Percentiles rank a stretch among this genome's conserved stretches.
phyloP scores from a whole-genome alignment of 495 filamentous ascomycete genomes.

The Penicillium bovifimosum region DNA sequence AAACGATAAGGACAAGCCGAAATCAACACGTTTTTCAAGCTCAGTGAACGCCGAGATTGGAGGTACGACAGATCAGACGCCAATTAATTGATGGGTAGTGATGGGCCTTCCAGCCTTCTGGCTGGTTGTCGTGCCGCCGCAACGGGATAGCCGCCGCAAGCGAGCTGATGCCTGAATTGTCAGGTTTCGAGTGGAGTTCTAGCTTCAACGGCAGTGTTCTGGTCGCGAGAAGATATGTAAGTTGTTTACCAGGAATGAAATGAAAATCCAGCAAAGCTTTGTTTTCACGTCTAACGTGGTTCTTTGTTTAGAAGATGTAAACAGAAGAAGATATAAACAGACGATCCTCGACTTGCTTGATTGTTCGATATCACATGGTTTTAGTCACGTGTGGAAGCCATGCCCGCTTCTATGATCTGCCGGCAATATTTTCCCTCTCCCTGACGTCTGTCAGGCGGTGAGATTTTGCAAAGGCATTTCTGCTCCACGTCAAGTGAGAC shows the following conservation, averaged over 20 bases:
- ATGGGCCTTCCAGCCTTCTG: conserved; percentile 40
- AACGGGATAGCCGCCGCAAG: conserved; percentile 45
- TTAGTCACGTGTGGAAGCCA: conserved; percentile 1
- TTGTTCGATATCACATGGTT: conserved; percentile 1
- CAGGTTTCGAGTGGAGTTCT: conserved; percentile 12
- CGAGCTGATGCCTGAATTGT: conserved; percentile 27
- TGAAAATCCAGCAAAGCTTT: background rate
- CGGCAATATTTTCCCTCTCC: background rate
- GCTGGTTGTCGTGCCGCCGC: conserved; percentile 44
- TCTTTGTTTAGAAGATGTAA: background rate
- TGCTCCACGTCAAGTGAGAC: conserved; percentile 18
- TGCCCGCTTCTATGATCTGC: conserved; percentile 4
- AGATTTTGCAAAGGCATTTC: background rate
- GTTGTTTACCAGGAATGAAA: too few relatives aligned
- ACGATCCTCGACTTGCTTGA: background rate
- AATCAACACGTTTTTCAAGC: conserved; percentile 6
- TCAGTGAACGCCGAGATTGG: conserved; percentile 12
- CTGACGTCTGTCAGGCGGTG: conserved; percentile 1
- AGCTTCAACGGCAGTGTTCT: background rate
- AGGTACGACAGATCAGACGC: conserved; percentile 16
- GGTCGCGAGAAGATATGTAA: background rate
- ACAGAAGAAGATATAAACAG: background rate
- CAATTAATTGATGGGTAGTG: conserved; percentile 26
- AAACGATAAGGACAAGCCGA: conserved; percentile 3
- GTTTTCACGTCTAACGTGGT: background rate